Percentiles rank a stretch among this genome's conserved stretches.
Conservation (phyloP, 805 yeast species). For the Saccharomycopsis fermentans region DNA sequence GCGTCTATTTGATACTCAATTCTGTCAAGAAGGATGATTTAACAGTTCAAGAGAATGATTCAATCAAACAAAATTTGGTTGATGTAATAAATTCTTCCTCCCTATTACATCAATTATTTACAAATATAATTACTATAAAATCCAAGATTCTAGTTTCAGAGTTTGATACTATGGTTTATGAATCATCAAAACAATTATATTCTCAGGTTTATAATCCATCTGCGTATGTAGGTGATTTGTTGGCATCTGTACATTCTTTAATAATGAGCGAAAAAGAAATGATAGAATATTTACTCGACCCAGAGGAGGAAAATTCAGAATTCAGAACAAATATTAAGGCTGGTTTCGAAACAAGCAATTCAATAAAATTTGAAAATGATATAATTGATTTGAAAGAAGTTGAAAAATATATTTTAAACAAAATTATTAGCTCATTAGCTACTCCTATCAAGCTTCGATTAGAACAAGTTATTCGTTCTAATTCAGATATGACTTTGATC, state of each 20-base stretch:
- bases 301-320: slow-evolving; percentile 23
- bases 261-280: slow-evolving; percentile 83
- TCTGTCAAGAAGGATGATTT: slow-evolving; percentile 3
- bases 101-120: slow-evolving; percentile 47
- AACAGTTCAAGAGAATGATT: background rate
- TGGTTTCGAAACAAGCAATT: slow-evolving; percentile 10
- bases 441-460: slow-evolving; percentile 53
- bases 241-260: slow-evolving; percentile 80
- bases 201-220: slow-evolving; percentile 70
- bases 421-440: slow-evolving; percentile 43
- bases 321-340: slow-evolving; percentile 19
- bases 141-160: slow-evolving; percentile 56
- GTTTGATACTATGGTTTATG: slow-evolving; percentile 27
- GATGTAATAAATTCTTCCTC: slow-evolving; percentile 9
- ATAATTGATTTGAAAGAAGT: slow-evolving; percentile 14
- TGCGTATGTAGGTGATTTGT: slow-evolving; percentile 73
- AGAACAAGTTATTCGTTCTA: slow-evolving; percentile 60
- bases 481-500: slow-evolving; percentile 44
- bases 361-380: slow-evolving; percentile 26
- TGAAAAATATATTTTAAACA: slow-evolving; percentile 31
- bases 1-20: slow-evolving; percentile 3
- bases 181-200: slow-evolving; percentile 39
- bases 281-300: slow-evolving; percentile 50
- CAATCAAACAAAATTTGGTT: slow-evolving; percentile 2
- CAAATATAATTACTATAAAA: slow-evolving; percentile 58